Evolutionary conservation across 768 basidiomycete species (phyloP), one percentile per base, ranked within the genome.

Genomic region (Tulasnella sp.): DNA sequence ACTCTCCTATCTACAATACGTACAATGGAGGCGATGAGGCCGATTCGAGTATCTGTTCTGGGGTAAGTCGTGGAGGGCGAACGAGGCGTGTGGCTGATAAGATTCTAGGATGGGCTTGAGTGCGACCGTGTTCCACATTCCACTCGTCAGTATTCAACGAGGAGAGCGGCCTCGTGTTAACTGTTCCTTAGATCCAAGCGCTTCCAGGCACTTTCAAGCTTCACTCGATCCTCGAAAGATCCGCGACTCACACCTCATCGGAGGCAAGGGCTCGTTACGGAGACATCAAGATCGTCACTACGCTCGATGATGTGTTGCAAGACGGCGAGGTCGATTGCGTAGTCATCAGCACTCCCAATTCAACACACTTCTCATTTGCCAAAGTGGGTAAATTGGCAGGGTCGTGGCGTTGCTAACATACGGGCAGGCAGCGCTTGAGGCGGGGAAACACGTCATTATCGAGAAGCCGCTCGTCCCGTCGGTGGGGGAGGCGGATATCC

Each of bases 81-180:
- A 15, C 17, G 11, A n/a, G 11, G n/a, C 25, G 21, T 46, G 8
- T 46, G 3, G 23, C 12, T n/a, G 48, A 21, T 50, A 4, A 11
- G 34, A 49, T 49, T 19, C 6, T 21, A 57, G 60, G 11, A 61
- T 59, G 48, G 60, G 60, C 21, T 37, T 61, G 49, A 60, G 59
- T 43, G 65, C 65, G 27, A 61, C 61, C 19, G 67, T 68, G 2
- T 71, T 74, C 64, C 73, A 74, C 61, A 60, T 65, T 60, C 73
- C 72, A 1, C 66, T 69, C 60, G 64, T 74, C 60, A 51, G 59
- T 31, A 51, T 69, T 4, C 59, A 63, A 36, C 67, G 67, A 23
- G 11, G 2, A 53, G 11, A 53, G 14, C 3, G 9, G 9, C 8
- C 14, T 34, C 7, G 4, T 17, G 25, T 21, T 25, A 4, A 37